A percentile compares a stretch with the other conserved stretches of the same genome.
phyloP scores from a whole-genome alignment of 2,329 filamentous ascomycete species.

The Microascus cirrosus region DNA sequence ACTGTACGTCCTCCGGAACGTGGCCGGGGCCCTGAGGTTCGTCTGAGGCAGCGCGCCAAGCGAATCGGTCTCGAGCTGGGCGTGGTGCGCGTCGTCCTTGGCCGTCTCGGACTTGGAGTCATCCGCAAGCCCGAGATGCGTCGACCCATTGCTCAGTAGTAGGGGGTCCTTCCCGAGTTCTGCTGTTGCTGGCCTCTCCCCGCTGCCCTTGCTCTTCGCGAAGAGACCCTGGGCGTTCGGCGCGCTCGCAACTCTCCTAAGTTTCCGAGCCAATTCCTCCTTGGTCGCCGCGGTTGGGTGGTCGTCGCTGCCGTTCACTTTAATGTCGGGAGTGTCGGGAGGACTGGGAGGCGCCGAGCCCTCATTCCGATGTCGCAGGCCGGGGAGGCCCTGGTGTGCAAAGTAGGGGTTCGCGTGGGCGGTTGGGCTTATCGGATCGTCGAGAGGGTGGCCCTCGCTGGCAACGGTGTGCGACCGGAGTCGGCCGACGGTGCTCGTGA shows the following conservation, averaged over 20 bases:
- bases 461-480: conserved; percentile 84
- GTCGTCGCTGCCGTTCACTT: conserved; percentile 57
- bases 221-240: conserved; percentile 96
- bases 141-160: conserved; percentile 33
- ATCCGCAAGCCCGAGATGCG: conserved; percentile 24
- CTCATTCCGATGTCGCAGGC: conserved; percentile 88
- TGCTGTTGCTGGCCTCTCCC: conserved; percentile 68
- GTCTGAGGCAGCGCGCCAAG: conserved; percentile 54
- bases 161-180: conserved; percentile 78
- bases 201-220: conserved; percentile 40
- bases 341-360: conserved; percentile 87
- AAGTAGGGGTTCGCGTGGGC: conserved; percentile 97
- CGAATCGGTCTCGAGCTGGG: conserved; percentile 32
- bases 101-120: conserved; percentile 12
- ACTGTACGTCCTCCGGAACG: conserved; percentile 92
- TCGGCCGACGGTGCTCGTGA: conserved; percentile 73
- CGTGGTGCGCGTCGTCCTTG: conserved; percentile 16
- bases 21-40: conserved; percentile 50
- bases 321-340: conserved; percentile 75
- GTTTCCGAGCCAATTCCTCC: conserved; percentile 85
- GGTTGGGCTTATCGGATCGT: conserved; percentile 82
- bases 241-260: conserved; percentile 88
- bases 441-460: conserved; percentile 83
- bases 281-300: conserved; percentile 71
- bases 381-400: conserved; percentile 87